Percentiles rank a stretch among this genome's conserved stretches.
Evolutionary conservation across 1,284 basidiomycete species (phyloP).

Genomic region (Ceratobasidium sp.): DNA sequence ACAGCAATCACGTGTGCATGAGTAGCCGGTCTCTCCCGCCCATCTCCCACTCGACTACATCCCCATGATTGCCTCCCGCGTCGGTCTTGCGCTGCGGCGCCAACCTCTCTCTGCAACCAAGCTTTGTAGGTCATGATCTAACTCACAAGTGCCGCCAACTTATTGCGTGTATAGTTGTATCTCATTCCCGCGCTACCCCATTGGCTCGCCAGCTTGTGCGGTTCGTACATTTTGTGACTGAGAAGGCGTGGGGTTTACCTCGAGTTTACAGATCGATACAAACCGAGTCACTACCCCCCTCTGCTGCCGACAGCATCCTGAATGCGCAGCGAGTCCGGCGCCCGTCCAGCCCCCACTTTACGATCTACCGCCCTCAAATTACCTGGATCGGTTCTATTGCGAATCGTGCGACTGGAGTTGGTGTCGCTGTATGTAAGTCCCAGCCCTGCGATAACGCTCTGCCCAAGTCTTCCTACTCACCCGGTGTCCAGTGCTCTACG

Average conservation of each 20-base stretch:
- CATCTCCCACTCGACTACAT: neutral
- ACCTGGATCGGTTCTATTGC: slow-evolving; percentile 90
- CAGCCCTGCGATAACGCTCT: too few species aligned
- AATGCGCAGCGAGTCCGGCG: slow-evolving; percentile 89
- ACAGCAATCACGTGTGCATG: slow-evolving; percentile 30
- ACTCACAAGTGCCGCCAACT: neutral
- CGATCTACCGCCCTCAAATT: slow-evolving; percentile 96
- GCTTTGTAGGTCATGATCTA: neutral
- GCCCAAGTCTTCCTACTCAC: neutral
- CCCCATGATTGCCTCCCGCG: slow-evolving; percentile 37
- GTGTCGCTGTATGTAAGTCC: slow-evolving; percentile 81
- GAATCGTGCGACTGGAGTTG: slow-evolving; percentile 87
- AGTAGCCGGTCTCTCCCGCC: slow-evolving; percentile 36
- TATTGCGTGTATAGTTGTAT: slow-evolving; percentile 7
- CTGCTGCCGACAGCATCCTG: slow-evolving; percentile 75
- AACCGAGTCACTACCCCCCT: slow-evolving; percentile 68
- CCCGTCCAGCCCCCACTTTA: slow-evolving; percentile 92
- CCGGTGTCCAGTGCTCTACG: slow-evolving; percentile 79
- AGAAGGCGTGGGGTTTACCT: neutral
- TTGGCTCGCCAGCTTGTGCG: slow-evolving; percentile 36
- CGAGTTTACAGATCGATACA: slow-evolving; percentile 6
- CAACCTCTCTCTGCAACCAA: slow-evolving; percentile 9
- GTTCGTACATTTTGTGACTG: neutral
- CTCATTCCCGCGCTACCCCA: slow-evolving; percentile 40
- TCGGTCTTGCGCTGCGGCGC: slow-evolving; percentile 28